phyloP scores from a whole-genome alignment of 441 rosid genomes.

The Erodium moschatum region DNA sequence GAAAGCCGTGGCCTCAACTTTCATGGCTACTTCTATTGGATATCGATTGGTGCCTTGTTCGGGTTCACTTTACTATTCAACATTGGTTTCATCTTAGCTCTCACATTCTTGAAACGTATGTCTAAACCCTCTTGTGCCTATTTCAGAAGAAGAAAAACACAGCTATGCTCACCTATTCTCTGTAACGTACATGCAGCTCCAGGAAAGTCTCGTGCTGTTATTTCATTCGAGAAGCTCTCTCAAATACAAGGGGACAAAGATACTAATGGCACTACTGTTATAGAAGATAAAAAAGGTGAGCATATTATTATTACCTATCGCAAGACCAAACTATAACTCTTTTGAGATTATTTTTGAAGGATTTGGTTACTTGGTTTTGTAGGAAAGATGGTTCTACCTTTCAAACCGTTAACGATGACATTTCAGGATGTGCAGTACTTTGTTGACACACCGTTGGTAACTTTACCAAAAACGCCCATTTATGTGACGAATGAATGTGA shows the following conservation, averaged over 20 bases:
- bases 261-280: background rate
- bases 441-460: conserved; percentile 59
- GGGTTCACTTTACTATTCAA: conserved; percentile 50
- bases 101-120: conserved; percentile 49
- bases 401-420: conserved; percentile 46
- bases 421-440: conserved; percentile 52
- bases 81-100: conserved; percentile 42
- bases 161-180: background rate
- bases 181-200: conserved; percentile 40
- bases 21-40: conserved; percentile 46
- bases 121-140: background rate
- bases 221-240: conserved; percentile 36
- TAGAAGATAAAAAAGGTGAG: conserved; percentile 18
- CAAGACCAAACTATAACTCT: too few species aligned
- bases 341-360: background rate
- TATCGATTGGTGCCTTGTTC: conserved; percentile 42
- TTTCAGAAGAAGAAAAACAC: background rate
- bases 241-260: conserved; percentile 22
- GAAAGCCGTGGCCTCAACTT: conserved; percentile 49
- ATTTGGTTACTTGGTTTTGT: conserved; percentile 9
- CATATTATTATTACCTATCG: background rate
- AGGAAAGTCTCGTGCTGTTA: conserved; percentile 36
- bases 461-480: background rate
- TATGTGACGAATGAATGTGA: too few species aligned
- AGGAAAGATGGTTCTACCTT: conserved; percentile 56